Evolutionary conservation across 139 green algal genomes (phyloP).

Genomic region (Choricystis sp.): DNA sequence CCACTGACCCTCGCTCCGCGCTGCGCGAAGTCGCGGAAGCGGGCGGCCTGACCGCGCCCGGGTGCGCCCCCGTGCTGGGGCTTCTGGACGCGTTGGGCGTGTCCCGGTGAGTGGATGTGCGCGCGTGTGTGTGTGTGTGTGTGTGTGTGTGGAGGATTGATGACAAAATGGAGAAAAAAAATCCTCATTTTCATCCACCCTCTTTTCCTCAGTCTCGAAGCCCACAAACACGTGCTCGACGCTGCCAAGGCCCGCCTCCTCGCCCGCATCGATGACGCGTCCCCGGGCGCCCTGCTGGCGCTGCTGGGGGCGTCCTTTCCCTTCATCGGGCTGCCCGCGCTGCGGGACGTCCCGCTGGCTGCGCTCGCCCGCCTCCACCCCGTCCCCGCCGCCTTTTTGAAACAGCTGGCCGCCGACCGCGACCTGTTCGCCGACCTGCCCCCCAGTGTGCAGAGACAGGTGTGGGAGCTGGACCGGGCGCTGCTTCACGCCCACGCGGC

Average conservation of each 20-base stretch:
- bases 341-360: conserved; percentile 39
- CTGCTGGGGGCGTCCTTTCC: conserved; percentile 22
- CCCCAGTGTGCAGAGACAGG: conserved; percentile 48
- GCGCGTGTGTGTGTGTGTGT: too few relatives aligned
- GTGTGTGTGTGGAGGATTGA: too few relatives aligned
- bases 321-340: conserved; percentile 34
- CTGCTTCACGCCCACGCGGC: conserved; percentile 55
- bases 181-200: too few relatives aligned
- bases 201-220: conserved; percentile 20
- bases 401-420: conserved; percentile 55
- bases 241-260: conserved; percentile 33
- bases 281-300: conserved; percentile 14
- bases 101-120: conserved; percentile 5
- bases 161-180: too few relatives aligned
- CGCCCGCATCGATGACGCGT: conserved; percentile 9
- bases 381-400: conserved; percentile 55
- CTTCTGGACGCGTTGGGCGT: conserved; percentile 57
- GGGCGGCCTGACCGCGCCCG: conserved; percentile 24
- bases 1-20: conserved; percentile 19
- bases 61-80: conserved; percentile 45
- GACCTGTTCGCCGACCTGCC: conserved; percentile 60
- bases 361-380: conserved; percentile 34
- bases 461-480: conserved; percentile 73
- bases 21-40: conserved; percentile 27
- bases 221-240: conserved; percentile 37